Evolutionary conservation across 2,329 filamentous ascomycete genomes (phyloP).

Genomic region (Akanthomyces uredinophilus): DNA sequence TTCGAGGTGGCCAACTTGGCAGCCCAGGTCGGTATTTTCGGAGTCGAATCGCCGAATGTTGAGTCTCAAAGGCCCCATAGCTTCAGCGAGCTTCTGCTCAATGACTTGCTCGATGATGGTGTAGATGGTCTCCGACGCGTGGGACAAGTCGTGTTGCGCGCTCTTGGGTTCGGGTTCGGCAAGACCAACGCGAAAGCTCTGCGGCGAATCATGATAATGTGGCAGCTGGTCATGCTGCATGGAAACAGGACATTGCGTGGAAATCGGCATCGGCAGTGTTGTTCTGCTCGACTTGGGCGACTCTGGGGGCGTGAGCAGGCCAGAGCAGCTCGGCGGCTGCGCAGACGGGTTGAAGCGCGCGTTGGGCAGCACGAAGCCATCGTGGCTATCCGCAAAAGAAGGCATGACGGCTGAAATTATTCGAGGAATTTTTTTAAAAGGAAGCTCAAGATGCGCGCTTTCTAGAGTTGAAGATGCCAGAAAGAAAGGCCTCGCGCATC

Average conservation of each 20-base stretch:
- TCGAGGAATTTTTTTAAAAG: neutral
- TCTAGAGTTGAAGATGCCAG: neutral
- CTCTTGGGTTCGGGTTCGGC: neutral
- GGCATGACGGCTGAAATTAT: neutral
- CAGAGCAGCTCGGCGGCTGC: neutral
- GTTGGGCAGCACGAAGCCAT: slow-evolving; percentile 1
- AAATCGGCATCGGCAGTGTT: neutral
- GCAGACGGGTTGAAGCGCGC: neutral
- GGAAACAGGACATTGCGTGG: neutral
- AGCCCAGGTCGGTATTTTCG: slow-evolving; percentile 20
- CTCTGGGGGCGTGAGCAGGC: slow-evolving; percentile 19
- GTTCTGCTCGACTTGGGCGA: slow-evolving; percentile 16
- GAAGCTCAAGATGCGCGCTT: neutral
- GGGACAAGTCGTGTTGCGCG: neutral
- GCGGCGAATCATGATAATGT: neutral
- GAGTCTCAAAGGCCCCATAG: slow-evolving; percentile 26
- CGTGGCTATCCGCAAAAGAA: neutral
- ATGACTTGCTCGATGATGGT: slow-evolving; percentile 27
- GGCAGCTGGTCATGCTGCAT: too few relatives aligned
- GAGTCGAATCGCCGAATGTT: slow-evolving; percentile 21
- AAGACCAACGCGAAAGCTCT: neutral
- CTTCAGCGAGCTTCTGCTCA: slow-evolving; percentile 29
- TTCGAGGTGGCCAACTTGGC: slow-evolving; percentile 14
- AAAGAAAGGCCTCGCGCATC: neutral
- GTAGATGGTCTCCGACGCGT: slow-evolving; percentile 22